phyloP scores from a whole-genome alignment of 2,329 filamentous ascomycete species.

The Penicillium sp. region DNA sequence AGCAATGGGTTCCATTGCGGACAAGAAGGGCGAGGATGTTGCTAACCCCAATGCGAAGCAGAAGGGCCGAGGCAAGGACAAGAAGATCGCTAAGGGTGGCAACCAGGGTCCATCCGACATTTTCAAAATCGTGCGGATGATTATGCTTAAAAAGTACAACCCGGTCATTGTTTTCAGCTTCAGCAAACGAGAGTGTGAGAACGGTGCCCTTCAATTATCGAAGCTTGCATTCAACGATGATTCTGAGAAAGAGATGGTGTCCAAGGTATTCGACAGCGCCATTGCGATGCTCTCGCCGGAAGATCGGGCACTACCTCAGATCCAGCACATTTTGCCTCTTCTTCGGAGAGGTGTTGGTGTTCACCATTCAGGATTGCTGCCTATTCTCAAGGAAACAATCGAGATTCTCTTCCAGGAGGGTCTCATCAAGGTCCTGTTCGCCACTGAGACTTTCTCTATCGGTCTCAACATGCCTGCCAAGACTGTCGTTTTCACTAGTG shows the following conservation, averaged over 20 bases:
- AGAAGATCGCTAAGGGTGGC: conserved; percentile 85
- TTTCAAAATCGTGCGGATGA: conserved; percentile 98
- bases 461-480: conserved; percentile 99
- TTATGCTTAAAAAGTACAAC: conserved; percentile 95
- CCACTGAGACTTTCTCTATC: conserved; percentile 98
- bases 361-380: conserved; percentile 91
- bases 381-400: conserved; percentile 96
- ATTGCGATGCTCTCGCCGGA: conserved; percentile 90
- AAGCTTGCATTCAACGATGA: conserved; percentile 92
- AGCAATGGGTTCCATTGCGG: conserved; percentile 86
- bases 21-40: conserved; percentile 81
- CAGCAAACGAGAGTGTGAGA: conserved; percentile 95
- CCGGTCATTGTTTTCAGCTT: conserved; percentile 99
- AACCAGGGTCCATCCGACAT: conserved; percentile 74
- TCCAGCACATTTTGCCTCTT: conserved; percentile 83
- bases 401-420: conserved; percentile 99
- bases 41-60: conserved; percentile 74
- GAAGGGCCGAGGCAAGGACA: conserved; percentile 87
- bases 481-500: conserved; percentile 97
- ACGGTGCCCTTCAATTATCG: conserved; percentile 81
- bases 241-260: conserved; percentile 90
- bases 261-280: conserved; percentile 89
- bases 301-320: conserved; percentile 84
- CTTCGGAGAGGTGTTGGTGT: conserved; percentile 91
- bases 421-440: conserved; percentile 95